Evolutionary conservation across 352 stramenopile species (phyloP).

Genomic region (Phytopythium boreale): DNA sequence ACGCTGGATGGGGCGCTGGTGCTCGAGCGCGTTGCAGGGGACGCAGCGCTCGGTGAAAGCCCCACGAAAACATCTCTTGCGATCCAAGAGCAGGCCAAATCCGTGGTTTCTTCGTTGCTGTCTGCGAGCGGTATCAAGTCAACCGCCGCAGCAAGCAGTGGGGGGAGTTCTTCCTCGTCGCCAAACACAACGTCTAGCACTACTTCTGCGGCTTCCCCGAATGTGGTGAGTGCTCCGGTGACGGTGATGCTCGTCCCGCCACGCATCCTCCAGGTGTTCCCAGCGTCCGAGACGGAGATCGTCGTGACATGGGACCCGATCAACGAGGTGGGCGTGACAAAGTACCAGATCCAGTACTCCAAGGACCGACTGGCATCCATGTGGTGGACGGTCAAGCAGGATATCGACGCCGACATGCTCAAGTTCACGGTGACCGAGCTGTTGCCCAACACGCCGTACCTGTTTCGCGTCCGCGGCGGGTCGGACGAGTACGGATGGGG

Average conservation of each 20-base stretch:
- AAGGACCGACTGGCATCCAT: slow-evolving; percentile 78
- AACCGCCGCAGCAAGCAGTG: slow-evolving; percentile 2
- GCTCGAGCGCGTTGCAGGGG: slow-evolving; percentile 49
- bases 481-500: slow-evolving; percentile 58
- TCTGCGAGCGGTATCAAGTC: slow-evolving; percentile 39
- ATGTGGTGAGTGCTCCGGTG: background rate
- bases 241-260: slow-evolving; percentile 30
- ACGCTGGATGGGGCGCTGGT: slow-evolving; percentile 52
- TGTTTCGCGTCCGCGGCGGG: slow-evolving; percentile 69
- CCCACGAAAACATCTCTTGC: slow-evolving; percentile 19
- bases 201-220: slow-evolving; percentile 2
- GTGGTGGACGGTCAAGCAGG: slow-evolving; percentile 76
- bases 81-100: slow-evolving; percentile 70
- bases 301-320: slow-evolving; percentile 73
- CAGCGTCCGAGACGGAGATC: slow-evolving; percentile 55
- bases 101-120: slow-evolving; percentile 61
- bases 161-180: slow-evolving; percentile 14
- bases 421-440: slow-evolving; percentile 58
- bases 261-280: slow-evolving; percentile 53
- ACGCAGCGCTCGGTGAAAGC: slow-evolving; percentile 28
- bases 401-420: slow-evolving; percentile 52
- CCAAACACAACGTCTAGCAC: slow-evolving; percentile 14
- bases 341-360: slow-evolving; percentile 81
- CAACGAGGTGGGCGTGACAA: slow-evolving; percentile 48
- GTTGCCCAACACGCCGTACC: slow-evolving; percentile 53